phyloP scores from a whole-genome alignment of 2,329 filamentous ascomycete species.

The Celoporthe dispersa region DNA sequence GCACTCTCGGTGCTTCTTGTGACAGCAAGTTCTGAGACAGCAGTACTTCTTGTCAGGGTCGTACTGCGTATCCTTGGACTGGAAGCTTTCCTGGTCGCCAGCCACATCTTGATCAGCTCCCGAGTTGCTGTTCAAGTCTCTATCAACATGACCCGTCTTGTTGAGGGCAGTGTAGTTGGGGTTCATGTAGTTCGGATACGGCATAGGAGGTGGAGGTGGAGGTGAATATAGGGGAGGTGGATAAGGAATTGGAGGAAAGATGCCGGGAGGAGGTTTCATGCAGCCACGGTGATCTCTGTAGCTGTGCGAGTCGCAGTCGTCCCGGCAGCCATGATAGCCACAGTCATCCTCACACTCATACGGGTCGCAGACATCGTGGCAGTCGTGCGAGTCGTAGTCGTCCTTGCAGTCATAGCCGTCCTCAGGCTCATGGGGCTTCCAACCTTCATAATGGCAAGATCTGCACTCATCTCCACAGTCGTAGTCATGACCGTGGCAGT shows the following conservation, averaged over 20 bases:
- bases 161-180: not conserved
- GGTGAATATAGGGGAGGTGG: not conserved
- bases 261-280: conserved; percentile 18
- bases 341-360: not conserved
- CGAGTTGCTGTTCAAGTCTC: not conserved
- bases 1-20: not conserved
- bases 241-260: conserved; percentile 14
- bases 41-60: not conserved
- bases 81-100: not conserved
- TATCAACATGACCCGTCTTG: too few species aligned
- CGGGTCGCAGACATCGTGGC: not conserved
- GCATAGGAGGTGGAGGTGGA: not conserved
- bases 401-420: not conserved
- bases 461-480: not conserved
- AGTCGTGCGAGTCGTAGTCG: not conserved
- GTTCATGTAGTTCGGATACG: not conserved
- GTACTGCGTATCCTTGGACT: not conserved
- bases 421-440: not conserved
- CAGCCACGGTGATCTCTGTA: not conserved
- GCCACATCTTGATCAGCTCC: not conserved
- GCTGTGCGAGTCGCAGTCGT: not conserved
- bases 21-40: not conserved
- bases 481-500: not conserved
- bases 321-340: not conserved
- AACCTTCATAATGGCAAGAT: not conserved